Base-by-base conservation (phyloP, 306 rosid genomes). In the Acacia confusa region DNA sequence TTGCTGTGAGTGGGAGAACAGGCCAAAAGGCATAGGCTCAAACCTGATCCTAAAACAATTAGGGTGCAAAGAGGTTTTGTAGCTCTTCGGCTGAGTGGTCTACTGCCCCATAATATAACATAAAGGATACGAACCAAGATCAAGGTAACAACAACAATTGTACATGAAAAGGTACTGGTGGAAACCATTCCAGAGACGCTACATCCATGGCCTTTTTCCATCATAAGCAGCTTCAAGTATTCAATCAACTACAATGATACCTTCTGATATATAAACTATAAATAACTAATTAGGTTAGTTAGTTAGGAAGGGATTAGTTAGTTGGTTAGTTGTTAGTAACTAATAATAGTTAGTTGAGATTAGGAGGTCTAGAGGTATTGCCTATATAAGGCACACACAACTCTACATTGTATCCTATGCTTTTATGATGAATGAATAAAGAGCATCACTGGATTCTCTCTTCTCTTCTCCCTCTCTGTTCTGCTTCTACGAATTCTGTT, bases 11-110 rank as follows among this genome's bases (percentile, higher is more conserved):
- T 52, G 65, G 34, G 84, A 72, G 75, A 36, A 20, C 73, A 81
- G 47, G 66, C 36, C 77, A 79, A 74, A 19, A 0, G 8, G 9
- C 70, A 8, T 17, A 60, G 40, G 82, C 68, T 41, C 89, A 74
- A 85, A 88, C 91, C 89, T 83, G 91, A 88, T 83, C 91, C 91
- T 78, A 88, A 83, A 78, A 88, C 81, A 75, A 88, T 78, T 24
- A 88, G 89, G 66, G 89, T 84, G 72, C 85, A 64, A 52, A 80
- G 77, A 82, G 88, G 85, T 71, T 82, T 79, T 55, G 47, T 44
- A 70, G 81, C 75, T 73, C 88, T 82, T 80, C 69, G 78, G 28
- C 72, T 55, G 43, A 74, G 58, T 64, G 87, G 83, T 52, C 44
- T 74, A 79, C 81, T 48, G 67, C 86, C 79, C 79, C 81, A 44